A percentile compares a stretch with the other conserved stretches of the same genome.
These are phyloP conservation scores for Colletotrichum sp. DNA, from an alignment of 2,329 filamentous ascomycete species.

Conservation along the genomic window DNA sequence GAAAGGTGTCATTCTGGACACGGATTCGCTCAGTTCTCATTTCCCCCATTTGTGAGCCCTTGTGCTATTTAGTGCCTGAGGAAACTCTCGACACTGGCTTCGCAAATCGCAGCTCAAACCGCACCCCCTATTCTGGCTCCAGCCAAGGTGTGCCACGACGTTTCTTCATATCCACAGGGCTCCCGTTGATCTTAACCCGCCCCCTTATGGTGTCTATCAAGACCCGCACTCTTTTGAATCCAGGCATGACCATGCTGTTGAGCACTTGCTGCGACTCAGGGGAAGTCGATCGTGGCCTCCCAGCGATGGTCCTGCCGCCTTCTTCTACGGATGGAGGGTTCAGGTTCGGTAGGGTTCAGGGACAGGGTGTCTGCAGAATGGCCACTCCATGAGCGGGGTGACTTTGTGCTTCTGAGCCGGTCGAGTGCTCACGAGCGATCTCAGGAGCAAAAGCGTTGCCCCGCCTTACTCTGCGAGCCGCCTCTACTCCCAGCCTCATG, in stretches of 20 bases:
- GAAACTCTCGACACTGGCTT: background rate
- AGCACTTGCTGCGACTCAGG: background rate
- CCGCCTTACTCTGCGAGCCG: background rate
- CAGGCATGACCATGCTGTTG: background rate
- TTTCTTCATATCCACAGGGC: background rate
- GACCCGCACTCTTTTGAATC: background rate
- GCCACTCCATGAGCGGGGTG: background rate
- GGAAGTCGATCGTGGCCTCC: background rate
- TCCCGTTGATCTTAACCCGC: background rate
- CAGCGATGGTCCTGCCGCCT: background rate
- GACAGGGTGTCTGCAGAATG: background rate
- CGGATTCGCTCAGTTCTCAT: constrained; percentile 34
- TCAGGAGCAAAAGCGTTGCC: background rate
- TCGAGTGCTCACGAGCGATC: background rate
- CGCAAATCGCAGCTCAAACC: background rate
- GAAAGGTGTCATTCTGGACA: constrained; percentile 32
- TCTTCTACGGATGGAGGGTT: background rate
- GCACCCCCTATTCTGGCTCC: background rate
- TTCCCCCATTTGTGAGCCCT: constrained; percentile 23
- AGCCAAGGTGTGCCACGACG: background rate
- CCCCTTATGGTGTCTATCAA: background rate
- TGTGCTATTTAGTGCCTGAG: background rate
- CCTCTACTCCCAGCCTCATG: background rate
- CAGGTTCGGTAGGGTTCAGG: background rate
- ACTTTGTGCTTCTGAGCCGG: background rate